A percentile compares a stretch with the other conserved stretches of the same genome.
Evolutionary conservation across 129 eudicot species (phyloP).

Genomic region (Arctium lappa): DNA sequence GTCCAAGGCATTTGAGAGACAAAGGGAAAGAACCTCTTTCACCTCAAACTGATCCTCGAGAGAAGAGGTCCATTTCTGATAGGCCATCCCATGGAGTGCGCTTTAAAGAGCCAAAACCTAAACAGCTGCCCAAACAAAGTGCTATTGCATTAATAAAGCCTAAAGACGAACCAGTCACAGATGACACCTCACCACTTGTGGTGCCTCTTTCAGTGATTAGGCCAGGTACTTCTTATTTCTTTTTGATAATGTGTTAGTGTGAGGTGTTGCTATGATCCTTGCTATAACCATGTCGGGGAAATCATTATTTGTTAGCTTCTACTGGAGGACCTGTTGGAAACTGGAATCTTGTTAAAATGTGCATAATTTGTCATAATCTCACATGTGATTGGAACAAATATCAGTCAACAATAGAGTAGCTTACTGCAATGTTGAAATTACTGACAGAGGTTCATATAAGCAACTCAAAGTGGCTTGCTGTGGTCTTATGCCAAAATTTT

Average conservation of each 20-base stretch:
- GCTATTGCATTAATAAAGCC: constrained; percentile 47
- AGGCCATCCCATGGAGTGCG: constrained; percentile 37
- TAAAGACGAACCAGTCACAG: constrained; percentile 68
- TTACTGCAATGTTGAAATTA: background rate
- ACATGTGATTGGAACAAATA: background rate
- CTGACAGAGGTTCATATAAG: background rate
- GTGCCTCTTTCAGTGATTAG: constrained; percentile 41
- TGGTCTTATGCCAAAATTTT: background rate
- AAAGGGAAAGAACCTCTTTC: constrained; percentile 57
- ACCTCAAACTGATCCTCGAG: constrained; percentile 32
- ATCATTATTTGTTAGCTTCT: background rate
- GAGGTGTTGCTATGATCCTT: background rate
- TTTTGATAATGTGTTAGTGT: background rate
- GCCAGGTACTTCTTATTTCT: constrained; percentile 37
- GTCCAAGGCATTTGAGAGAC: constrained; percentile 30
- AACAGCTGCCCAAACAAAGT: constrained; percentile 30
- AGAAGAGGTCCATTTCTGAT: constrained; percentile 37
- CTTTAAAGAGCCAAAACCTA: constrained; percentile 34
- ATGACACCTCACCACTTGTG: constrained; percentile 36
- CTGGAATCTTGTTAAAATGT: background rate
- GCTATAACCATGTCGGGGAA: background rate
- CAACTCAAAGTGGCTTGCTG: background rate
- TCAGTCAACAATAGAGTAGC: background rate
- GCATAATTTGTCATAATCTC: background rate
- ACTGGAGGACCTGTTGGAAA: background rate